Conservation (phyloP, 257 asterid species). For the Solanum pimpinellifolium region DNA sequence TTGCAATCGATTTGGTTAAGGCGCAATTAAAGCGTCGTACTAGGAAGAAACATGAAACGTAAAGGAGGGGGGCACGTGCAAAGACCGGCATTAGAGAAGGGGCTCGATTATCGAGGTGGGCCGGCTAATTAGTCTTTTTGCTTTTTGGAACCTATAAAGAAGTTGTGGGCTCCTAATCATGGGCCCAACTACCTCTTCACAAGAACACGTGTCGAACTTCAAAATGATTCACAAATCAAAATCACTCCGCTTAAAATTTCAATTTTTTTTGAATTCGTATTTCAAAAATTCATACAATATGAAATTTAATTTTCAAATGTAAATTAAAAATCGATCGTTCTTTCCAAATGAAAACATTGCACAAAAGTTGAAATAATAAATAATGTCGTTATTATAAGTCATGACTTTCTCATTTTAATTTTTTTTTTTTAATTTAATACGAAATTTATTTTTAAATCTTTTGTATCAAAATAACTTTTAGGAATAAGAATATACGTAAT, state of each 20-base stretch:
- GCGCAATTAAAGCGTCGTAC: not conserved
- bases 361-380: no score
- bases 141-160: not conserved
- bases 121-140: slow-evolving; percentile 1
- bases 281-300: not conserved
- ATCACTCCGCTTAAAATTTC: not conserved
- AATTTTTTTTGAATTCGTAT: not conserved
- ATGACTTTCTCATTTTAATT: no score
- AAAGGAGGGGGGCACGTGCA: not conserved
- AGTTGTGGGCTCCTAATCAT: not conserved
- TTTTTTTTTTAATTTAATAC: no score
- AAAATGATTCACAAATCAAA: not conserved
- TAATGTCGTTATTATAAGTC: no score
- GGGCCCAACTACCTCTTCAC: not conserved
- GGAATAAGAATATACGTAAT: no score
- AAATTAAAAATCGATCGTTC: not conserved
- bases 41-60: not conserved
- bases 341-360: no score
- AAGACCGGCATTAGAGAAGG: not conserved
- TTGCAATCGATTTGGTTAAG: not conserved
- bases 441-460: no score
- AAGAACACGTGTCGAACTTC: not conserved
- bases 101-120: not conserved
- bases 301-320: not conserved
- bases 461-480: no score